Evolutionary conservation across 805 yeast genomes (phyloP), one percentile per base, ranked within the genome.

Genomic region (Blastobotrys muscicola): DNA sequence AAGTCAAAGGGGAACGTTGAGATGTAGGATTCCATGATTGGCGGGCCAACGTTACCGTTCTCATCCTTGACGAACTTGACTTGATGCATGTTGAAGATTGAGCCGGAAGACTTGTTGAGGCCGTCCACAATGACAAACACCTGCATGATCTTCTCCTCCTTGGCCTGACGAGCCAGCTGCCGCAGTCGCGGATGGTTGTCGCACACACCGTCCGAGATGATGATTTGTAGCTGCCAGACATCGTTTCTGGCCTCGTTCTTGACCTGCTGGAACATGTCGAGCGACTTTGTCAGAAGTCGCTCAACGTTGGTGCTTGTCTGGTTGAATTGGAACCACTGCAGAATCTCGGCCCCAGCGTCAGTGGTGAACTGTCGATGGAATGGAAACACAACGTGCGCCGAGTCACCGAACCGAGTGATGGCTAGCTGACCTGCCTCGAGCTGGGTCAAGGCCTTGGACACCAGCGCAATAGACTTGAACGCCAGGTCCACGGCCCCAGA

Each of bases 1-100:
- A 83, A 92, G 59, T 92, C 97, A 64, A 92, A 92, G 54, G 99
- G 97, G 80, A 92, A 92, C 26, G 84, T 75, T 54, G 90, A 96
- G 61, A 92, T 72, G 57, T 92, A 92, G 53, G 80, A 84, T 47
- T 78, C 80, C 46, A 92, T 92, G 58, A 81, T 73, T 50, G 94
- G 67, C 37, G 75, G 74, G 12, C 9, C 15, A 77, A 78, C 72
- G 45, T 73, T 74, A 2, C 97, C 97, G 33, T 59, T 56, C 58
- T 82, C 90, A 39, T 46, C 70, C n/a, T 72, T 74, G 11, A 50
- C 56, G 56, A 89, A 92, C 47, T 73, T 78, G 26, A 89, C 98
- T 66, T 90, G 97, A 43, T 80, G 82, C 95, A 92, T 87, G 50
- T 90, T 96, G 66, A 90, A 67, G 50, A 92, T 89, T 1, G 96